Percentiles rank a stretch among this genome's conserved stretches.
Conservation (phyloP, 495 filamentous ascomycete genomes). For the Lentithecium fluviatile region DNA sequence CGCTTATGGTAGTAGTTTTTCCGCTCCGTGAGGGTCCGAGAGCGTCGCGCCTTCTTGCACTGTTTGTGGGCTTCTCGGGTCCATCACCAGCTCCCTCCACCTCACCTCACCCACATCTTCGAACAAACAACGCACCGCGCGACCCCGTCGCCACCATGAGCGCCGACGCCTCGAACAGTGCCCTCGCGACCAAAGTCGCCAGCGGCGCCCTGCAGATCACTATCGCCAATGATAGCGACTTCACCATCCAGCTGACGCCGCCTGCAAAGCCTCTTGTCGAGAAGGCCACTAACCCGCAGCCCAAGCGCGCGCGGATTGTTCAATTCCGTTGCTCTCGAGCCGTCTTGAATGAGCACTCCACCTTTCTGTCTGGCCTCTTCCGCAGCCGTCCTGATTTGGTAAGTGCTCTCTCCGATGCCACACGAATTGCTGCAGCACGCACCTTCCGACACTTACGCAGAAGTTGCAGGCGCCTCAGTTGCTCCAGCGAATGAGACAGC, state of each 20-base stretch:
- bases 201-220: not conserved
- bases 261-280: conserved; percentile 1
- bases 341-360: not conserved
- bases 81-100: not conserved
- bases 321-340: conserved; percentile 1
- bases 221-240: conserved; percentile 3
- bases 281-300: not conserved
- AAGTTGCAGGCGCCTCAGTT: too few relatives aligned
- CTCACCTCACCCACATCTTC: not conserved
- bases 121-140: not conserved
- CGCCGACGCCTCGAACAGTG: not conserved
- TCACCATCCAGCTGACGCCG: conserved; percentile 1
- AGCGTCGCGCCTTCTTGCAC: not conserved
- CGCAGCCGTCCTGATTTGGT: not conserved
- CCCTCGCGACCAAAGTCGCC: not conserved
- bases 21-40: too few relatives aligned
- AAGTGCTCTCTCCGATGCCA: not conserved
- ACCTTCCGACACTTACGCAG: not conserved
- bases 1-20: too few relatives aligned
- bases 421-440: not conserved
- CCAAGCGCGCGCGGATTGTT: conserved; percentile 1
- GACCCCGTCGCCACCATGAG: not conserved
- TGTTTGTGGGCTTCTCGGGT: not conserved
- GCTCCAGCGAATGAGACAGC: too few relatives aligned
- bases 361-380: not conserved